Conservation (phyloP, 2,329 filamentous ascomycete genomes). For the Colletotrichum sp. region DNA sequence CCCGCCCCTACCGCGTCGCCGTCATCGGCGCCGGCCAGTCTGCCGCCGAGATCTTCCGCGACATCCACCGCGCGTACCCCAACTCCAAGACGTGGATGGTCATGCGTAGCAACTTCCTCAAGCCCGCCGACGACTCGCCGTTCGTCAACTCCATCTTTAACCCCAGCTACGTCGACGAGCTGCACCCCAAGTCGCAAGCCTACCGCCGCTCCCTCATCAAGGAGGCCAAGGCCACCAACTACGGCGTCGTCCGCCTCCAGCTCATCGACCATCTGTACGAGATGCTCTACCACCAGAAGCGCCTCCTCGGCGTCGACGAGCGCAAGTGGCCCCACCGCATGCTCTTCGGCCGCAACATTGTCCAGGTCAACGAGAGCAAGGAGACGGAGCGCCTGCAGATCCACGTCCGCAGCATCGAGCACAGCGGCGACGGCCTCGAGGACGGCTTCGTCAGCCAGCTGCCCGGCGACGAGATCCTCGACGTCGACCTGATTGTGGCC, state of each 20-base stretch:
- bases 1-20: slow-evolving; percentile 73
- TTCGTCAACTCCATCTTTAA: slow-evolving; percentile 97
- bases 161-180: slow-evolving; percentile 78
- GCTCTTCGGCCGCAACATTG: slow-evolving; percentile 70
- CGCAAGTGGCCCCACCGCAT: slow-evolving; percentile 83
- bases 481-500: slow-evolving; percentile 82
- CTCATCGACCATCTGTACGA: slow-evolving; percentile 90
- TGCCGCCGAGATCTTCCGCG: slow-evolving; percentile 94
- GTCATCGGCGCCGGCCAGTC: slow-evolving; percentile 91
- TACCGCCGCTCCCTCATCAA: slow-evolving; percentile 66
- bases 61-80: slow-evolving; percentile 82
- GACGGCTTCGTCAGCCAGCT: slow-evolving; percentile 41
- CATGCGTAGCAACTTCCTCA: slow-evolving; percentile 82
- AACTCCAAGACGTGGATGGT: slow-evolving; percentile 79
- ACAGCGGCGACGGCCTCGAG: slow-evolving; percentile 32
- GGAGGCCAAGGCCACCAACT: slow-evolving; percentile 86
- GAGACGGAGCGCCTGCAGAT: slow-evolving; percentile 59
- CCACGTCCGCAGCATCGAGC: slow-evolving; percentile 55
- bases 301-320: slow-evolving; percentile 72
- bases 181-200: slow-evolving; percentile 71
- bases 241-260: slow-evolving; percentile 89
- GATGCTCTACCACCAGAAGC: slow-evolving; percentile 83
- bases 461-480: slow-evolving; percentile 62
- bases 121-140: slow-evolving; percentile 93
- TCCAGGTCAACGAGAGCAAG: slow-evolving; percentile 60